phyloP scores from a whole-genome alignment of 1,139 yeast genomes.

The Geotrichum klebahnii region DNA sequence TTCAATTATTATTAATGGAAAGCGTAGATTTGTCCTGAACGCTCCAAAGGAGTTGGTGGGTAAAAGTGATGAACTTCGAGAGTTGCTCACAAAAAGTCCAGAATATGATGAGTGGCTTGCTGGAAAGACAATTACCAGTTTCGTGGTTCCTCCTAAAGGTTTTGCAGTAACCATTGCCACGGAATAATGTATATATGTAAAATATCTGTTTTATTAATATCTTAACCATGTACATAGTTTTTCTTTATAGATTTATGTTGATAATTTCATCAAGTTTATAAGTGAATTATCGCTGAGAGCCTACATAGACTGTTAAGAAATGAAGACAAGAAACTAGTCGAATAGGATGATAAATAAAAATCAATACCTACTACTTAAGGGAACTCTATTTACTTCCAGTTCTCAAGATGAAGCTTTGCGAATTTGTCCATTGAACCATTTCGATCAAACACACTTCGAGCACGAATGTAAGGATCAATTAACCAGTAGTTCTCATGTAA shows the following conservation, averaged over 20 bases:
- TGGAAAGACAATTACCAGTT: constrained; percentile 25
- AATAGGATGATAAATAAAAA: no score
- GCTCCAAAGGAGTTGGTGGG: constrained; percentile 41
- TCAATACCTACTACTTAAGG: background rate
- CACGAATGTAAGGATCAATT: constrained; percentile 70
- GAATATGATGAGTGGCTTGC: constrained; percentile 24
- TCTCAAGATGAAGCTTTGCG: constrained; percentile 1
- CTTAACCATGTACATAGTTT: no score
- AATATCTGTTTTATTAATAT: background rate
- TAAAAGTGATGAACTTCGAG: constrained; percentile 38
- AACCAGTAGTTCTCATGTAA: constrained; percentile 54
- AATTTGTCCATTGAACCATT: constrained; percentile 42
- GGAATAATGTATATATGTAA: constrained; percentile 16
- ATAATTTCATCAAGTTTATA: no score
- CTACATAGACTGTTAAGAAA: no score
- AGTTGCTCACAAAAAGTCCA: constrained; percentile 24
- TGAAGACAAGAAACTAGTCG: no score
- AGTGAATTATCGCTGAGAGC: no score
- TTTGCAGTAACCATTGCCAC: constrained; percentile 27
- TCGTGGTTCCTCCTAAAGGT: constrained; percentile 29
- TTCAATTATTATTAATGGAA: constrained; percentile 63
- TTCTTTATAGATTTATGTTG: no score
- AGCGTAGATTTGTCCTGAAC: constrained; percentile 46
- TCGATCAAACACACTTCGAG: constrained; percentile 64
- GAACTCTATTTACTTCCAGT: constrained; percentile 3